Base-by-base conservation (phyloP, 768 basidiomycete species). In the Tricholoma sp. region DNA sequence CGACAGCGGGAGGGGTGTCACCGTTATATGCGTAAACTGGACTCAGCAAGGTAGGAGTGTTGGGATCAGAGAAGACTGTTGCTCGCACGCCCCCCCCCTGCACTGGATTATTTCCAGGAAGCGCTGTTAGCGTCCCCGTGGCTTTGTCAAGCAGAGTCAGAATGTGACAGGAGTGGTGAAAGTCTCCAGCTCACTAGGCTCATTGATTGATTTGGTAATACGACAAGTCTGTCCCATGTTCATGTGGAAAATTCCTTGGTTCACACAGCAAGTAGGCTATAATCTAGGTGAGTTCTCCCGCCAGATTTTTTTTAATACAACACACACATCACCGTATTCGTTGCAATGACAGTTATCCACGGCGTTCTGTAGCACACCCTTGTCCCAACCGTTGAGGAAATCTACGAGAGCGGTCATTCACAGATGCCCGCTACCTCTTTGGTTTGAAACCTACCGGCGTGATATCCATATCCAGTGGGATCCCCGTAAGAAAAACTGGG, bases 361-460 rank as follows among this genome's bases (percentile, higher is more conserved):
- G 19, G 82, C 84, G 3, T 73, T 75, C 56, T 79, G 76, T 1
- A 87, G 74, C 32, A 84, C 75, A 51, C 78, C 79, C 0, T 65
- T 60, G 49, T 83, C 79, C 86, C 86, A 88, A 14, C 86, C 84
- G 60, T 83, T 83, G 54, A 79, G 69, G 69, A 79, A 84, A 61
- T 84, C 80, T 78, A 55, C 39, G 34, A 8, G 29, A 53, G 52
- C 11, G 21, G 50, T 2, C 43, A 19, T 39, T 55, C 18, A 61
- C 43, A 29, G 7, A 27, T 8, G 18, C 5, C 24, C 41, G 10
- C 31, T 37, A 8, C 31, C 7, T 9, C 9, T 45, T 35, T 52
- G 43, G 11, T 37, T 35, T 27, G 55, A 45, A 12, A 63, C 75
- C 43, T 58, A 80, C 79, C 82, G 29, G 77, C 81, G 65, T 82